A percentile compares a stretch with the other conserved stretches of the same genome.
Conservation (phyloP, 2,329 filamentous ascomycete genomes). For the Polychaeton citri region DNA sequence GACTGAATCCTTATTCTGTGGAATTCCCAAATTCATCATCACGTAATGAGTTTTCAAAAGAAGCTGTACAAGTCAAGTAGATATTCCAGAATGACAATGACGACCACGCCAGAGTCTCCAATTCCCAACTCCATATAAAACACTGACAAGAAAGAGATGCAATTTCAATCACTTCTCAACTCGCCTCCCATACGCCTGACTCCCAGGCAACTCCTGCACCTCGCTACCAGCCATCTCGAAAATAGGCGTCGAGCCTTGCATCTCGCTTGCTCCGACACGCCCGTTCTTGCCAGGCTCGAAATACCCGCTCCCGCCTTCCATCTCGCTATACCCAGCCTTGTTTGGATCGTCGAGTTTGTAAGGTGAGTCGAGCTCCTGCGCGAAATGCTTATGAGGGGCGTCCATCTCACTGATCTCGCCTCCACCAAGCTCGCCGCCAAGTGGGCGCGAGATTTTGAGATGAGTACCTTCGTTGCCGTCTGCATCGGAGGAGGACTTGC, state of each 20-base stretch:
- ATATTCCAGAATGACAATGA: too few species aligned
- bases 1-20: too few species aligned
- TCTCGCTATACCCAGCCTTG: constrained; percentile 19
- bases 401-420: constrained; percentile 21
- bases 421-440: constrained; percentile 21
- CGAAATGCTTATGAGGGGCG: constrained; percentile 12
- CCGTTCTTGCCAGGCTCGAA: constrained; percentile 5
- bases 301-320: constrained; percentile 12
- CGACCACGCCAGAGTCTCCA: too few species aligned
- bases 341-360: constrained; percentile 18
- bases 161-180: too few species aligned
- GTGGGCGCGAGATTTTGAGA: constrained; percentile 8
- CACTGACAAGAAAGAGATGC: too few species aligned
- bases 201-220: constrained; percentile 12
- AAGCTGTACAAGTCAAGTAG: too few species aligned
- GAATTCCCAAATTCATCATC: too few species aligned
- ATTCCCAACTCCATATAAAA: too few species aligned
- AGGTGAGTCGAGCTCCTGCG: constrained; percentile 19
- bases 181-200: too few species aligned
- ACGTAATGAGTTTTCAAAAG: too few species aligned
- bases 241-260: constrained; percentile 11
- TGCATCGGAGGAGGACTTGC: constrained; percentile 4
- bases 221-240: constrained; percentile 18
- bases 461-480: background rate
- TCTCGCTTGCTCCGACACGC: constrained; percentile 6